These are phyloP conservation scores for Thyridium curvatum DNA, from an alignment of 2,329 filamentous ascomycete species.

Conservation along the genomic window DNA sequence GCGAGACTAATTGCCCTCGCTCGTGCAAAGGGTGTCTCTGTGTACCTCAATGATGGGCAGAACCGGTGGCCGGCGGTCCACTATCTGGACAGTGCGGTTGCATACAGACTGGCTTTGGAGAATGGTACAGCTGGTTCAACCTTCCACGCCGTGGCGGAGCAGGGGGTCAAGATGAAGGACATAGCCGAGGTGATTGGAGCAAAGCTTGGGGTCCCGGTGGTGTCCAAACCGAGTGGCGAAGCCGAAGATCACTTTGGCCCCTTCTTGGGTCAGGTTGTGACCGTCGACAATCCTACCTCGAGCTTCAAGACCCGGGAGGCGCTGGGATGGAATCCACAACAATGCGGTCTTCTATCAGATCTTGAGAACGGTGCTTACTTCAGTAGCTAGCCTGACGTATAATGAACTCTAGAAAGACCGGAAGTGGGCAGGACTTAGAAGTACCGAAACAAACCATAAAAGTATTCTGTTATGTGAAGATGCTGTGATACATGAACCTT, in stretches of 20 bases:
- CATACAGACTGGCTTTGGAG: constrained; percentile 29
- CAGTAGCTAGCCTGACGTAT: too few relatives aligned
- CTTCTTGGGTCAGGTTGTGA: not conserved
- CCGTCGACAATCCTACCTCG: constrained; percentile 22
- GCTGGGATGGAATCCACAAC: constrained; percentile 24
- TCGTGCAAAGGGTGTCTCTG: constrained; percentile 17
- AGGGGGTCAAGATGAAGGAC: constrained; percentile 25
- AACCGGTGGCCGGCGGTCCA: constrained; percentile 30
- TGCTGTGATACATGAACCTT: too few relatives aligned
- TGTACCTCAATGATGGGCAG: constrained; percentile 26
- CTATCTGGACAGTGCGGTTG: constrained; percentile 26
- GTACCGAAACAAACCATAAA: too few relatives aligned
- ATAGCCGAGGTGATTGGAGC: constrained; percentile 26
- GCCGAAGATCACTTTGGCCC: constrained; percentile 21
- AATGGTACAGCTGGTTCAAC: constrained; percentile 23
- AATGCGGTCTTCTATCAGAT: constrained; percentile 3
- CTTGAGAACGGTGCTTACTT: not conserved
- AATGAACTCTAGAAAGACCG: too few relatives aligned
- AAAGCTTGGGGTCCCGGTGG: constrained; percentile 22
- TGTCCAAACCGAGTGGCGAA: constrained; percentile 18
- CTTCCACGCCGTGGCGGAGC: constrained; percentile 28
- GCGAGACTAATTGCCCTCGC: constrained; percentile 17
- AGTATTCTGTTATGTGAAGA: too few relatives aligned
- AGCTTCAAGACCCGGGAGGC: constrained; percentile 25
- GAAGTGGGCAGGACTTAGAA: too few relatives aligned